Percentiles rank a stretch among this genome's conserved stretches.
These are phyloP conservation scores for Phytopythium ostracodes DNA, from an alignment of 352 stramenopile genomes.

Conservation along the genomic window DNA sequence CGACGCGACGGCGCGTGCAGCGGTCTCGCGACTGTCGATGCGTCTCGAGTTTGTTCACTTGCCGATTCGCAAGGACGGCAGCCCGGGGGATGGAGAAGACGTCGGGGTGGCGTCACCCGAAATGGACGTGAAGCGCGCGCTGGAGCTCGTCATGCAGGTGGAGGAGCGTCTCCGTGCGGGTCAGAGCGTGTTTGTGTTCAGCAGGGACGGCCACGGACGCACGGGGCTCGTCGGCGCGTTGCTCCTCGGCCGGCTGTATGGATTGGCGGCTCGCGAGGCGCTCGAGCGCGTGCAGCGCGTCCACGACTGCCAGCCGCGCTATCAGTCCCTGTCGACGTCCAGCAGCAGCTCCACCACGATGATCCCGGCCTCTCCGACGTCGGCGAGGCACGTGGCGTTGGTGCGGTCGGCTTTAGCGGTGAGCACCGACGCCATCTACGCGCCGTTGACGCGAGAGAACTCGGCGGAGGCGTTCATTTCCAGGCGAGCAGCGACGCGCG, in stretches of 20 bases:
- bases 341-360: constrained; percentile 2
- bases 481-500: constrained; percentile 49
- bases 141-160: constrained; percentile 12
- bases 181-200: constrained; percentile 77
- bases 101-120: neutral
- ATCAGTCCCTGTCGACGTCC: constrained; percentile 16
- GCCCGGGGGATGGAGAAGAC: constrained; percentile 7
- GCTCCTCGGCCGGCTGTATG: constrained; percentile 70
- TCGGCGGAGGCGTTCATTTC: constrained; percentile 23
- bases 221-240: constrained; percentile 64
- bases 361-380: constrained; percentile 39
- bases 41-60: constrained; percentile 49
- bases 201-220: constrained; percentile 56
- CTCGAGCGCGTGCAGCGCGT: constrained; percentile 58
- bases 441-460: constrained; percentile 49
- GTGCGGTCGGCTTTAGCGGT: constrained; percentile 38
- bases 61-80: constrained; percentile 42
- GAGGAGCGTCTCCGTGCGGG: constrained; percentile 45
- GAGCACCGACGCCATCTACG: constrained; percentile 68
- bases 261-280: constrained; percentile 45
- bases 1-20: constrained; percentile 25
- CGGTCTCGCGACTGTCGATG: constrained; percentile 31
- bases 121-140: neutral
- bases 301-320: constrained; percentile 57
- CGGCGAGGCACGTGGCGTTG: constrained; percentile 34